Evolutionary conservation across 805 yeast species (phyloP).

Genomic region (Pichia ethanolica): DNA sequence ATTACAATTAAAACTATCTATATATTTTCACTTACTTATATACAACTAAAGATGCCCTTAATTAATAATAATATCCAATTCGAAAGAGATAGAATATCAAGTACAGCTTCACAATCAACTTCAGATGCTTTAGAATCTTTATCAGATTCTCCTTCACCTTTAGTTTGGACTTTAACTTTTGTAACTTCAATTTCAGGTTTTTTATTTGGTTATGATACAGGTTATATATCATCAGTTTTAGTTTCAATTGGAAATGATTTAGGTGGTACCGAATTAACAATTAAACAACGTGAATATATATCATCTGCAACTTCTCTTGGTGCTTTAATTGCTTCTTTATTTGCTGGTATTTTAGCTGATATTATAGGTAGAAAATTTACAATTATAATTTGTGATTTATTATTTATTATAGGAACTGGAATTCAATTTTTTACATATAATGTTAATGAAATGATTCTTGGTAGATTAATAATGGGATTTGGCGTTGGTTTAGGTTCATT

Average conservation of each 20-base stretch:
- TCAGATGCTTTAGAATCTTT: not conserved
- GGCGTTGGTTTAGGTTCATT: slow-evolving; percentile 52
- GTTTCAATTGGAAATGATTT: slow-evolving; percentile 46
- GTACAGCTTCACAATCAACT: slow-evolving; percentile 1
- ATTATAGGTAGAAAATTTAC: slow-evolving; percentile 39
- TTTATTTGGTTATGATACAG: slow-evolving; percentile 58
- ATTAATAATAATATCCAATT: no score
- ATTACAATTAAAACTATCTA: no score
- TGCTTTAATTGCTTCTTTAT: slow-evolving; percentile 42
- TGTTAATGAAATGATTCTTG: slow-evolving; percentile 44
- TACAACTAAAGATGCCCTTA: no score
- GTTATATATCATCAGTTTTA: slow-evolving; percentile 49
- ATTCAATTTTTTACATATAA: slow-evolving; percentile 38
- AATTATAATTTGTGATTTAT: slow-evolving; percentile 38
- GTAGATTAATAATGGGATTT: slow-evolving; percentile 45
- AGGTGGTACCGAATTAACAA: slow-evolving; percentile 44
- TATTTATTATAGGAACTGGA: slow-evolving; percentile 42
- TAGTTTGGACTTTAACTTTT: slow-evolving; percentile 4
- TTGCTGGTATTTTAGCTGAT: slow-evolving; percentile 45
- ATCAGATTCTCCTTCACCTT: not conserved
- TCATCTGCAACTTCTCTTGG: slow-evolving; percentile 52
- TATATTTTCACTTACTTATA: no score
- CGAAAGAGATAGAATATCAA: not conserved
- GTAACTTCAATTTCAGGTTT: slow-evolving; percentile 46
- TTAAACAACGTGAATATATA: slow-evolving; percentile 67